These are phyloP conservation scores for Hypoxylon lienhwacheense DNA, from an alignment of 495 filamentous ascomycete genomes.

Conservation along the genomic window DNA sequence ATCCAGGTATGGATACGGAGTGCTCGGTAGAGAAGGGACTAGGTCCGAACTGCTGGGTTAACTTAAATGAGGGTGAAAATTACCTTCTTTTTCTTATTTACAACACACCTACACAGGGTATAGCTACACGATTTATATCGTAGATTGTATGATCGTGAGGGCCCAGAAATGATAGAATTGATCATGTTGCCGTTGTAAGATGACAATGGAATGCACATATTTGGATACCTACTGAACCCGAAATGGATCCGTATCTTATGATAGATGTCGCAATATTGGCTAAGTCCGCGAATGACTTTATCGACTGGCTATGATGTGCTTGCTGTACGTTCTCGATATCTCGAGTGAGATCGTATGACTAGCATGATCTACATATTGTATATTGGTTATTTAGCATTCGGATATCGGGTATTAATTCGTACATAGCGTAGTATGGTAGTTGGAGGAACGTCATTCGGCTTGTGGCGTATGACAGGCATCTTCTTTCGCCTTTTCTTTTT, in stretches of 20 bases:
- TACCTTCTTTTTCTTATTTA: constrained; percentile 10
- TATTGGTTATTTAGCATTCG: background rate
- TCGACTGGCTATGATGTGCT: background rate
- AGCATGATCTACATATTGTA: background rate
- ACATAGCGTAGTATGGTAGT: background rate
- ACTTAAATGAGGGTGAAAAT: constrained; percentile 21
- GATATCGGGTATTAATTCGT: background rate
- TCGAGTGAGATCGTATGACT: background rate
- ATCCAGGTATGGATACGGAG: constrained; percentile 37
- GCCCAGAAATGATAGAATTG: no score
- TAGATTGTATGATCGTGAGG: no score
- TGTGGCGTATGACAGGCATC: constrained; percentile 26
- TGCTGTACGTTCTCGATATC: background rate
- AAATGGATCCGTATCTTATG: no score
- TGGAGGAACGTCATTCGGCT: constrained; percentile 5
- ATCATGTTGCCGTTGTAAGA: no score
- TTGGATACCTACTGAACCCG: no score
- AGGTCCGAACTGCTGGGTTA: constrained; percentile 36
- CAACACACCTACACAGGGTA: no score
- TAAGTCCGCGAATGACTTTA: background rate
- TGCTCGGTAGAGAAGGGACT: constrained; percentile 30
- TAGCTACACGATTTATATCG: no score
- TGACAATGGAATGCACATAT: no score
- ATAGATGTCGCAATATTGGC: no score
- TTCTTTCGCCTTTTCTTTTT: no score